These are phyloP conservation scores for Tetrahymena elliotti DNA, from an alignment of 73 alveolate genomes.

Conservation along the genomic window DNA sequence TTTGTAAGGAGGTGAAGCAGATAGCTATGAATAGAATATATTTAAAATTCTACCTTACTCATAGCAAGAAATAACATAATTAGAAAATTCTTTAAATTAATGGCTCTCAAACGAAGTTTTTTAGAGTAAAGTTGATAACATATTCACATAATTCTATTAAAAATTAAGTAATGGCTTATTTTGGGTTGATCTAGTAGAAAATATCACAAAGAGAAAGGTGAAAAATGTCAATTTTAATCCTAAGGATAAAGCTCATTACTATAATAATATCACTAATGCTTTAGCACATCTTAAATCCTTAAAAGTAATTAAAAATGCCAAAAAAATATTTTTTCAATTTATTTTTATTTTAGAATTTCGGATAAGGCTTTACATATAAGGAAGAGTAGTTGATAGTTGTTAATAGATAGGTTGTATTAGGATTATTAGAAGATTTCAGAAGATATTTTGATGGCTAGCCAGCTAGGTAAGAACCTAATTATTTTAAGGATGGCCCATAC, in stretches of 20 bases:
- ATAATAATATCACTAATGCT: background rate
- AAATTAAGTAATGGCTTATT: background rate
- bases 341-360: background rate
- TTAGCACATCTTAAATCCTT: background rate
- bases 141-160: background rate
- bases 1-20: background rate
- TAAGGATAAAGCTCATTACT: background rate
- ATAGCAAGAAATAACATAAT: background rate
- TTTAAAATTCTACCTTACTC: background rate
- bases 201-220: background rate
- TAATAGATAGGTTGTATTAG: background rate
- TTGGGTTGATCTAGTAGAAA: background rate
- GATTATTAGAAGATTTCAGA: background rate
- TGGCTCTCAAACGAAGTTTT: background rate
- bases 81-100: background rate
- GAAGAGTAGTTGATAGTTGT: background rate
- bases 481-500: background rate
- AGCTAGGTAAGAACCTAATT: background rate
- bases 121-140: background rate
- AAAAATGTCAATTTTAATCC: background rate
- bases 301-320: background rate
- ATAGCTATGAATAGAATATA: background rate
- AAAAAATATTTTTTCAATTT: background rate
- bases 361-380: background rate
- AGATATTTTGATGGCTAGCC: background rate